Base-by-base conservation (phyloP, 192 early-diverging fungal genomes). In the Linnemannia schmuckeri region DNA sequence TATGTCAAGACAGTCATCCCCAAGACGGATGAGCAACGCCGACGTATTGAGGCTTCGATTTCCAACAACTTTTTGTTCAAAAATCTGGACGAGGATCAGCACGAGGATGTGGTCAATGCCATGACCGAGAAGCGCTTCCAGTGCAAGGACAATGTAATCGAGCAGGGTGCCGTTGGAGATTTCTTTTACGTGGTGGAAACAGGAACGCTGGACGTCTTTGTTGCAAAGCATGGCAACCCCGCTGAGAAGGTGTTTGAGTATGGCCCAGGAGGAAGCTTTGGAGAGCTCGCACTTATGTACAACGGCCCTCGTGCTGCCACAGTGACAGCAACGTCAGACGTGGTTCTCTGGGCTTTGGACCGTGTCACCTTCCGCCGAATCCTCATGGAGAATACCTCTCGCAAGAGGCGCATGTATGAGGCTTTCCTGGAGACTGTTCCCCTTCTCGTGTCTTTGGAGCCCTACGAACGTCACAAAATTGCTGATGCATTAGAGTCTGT, bases 241-340 rank as follows among this genome's bases (percentile, higher is more conserved):
- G 91, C 95, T 7, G 89, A 91, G 69, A 96, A 95, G 82, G 98
- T 99, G 6, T 88, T 93, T 69, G 90, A 92, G 61, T 98, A 97
- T 81, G 95, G 89, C 9, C 91, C 96, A 12, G 94, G 96, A 57
- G 98, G 97, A 69, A 95, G 94, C 85, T 99, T 99, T 95, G 98
- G 98, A 76, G 98, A 99, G 90, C 92, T 99, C 71, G 98, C 98
- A 52, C 92, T 99, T 17, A 99, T 99, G 98, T 99, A 99, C 90
- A 99, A 99, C 83, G 97, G 97, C 15, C 98, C 98, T 20, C 94
- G 98, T 52, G 98, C 98, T 1, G 98, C 98, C 37, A 98, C 98
- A 0, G 95, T 99, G n/a, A 90, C 92, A 8, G 95, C 97, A 1
- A 98, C 97, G 0, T 92, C 93, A 9, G 93, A 96, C 66, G 90